Base-by-base conservation (phyloP, 768 basidiomycete genomes). In the Trametes cingulata region DNA sequence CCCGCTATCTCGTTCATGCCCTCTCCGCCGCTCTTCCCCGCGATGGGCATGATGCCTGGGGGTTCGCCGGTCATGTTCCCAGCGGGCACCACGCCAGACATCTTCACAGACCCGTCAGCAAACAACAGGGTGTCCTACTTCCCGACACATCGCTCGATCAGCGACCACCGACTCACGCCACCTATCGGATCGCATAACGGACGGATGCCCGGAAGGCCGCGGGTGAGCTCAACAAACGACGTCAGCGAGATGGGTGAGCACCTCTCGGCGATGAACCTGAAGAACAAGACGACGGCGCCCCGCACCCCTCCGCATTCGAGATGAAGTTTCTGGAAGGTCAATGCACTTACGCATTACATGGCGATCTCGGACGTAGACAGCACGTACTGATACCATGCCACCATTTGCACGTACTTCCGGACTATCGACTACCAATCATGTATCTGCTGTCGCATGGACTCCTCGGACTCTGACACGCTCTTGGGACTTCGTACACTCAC, bases 1-100 rank as follows among this genome's bases (percentile, higher is more conserved):
- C 55, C 64, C 14, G 40, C 49, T 17, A 61, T 66, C 36, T 52
- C 69, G 50, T 56, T 64, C 47, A 52, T 61, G 61, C 63, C 63
- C 33, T 54, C 62, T 2, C 57, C 61, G 13, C 37, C 59, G 29
- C 14, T 63, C n/a, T 59, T 56, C 36, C 24, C 54, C 20, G 58
- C 52, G 33, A 60, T 65, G 58, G 62, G 61, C 22, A 60, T 61
- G 52, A 56, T 66, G 55, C 58, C 65, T 2, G 20, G 46, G 17
- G 51, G 41, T 15, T 58, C 67, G 36, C 61, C 66, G 8, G 51
- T 61, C 24, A 33, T 57, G 61, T 63, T 63, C 56, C 56, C 61
- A 13, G 36, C 8, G 15, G 47, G 39, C 14, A 27, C 35, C 29
- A 35, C 22, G 13, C 56, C 56, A 13, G 61, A 63, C 36, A 33